Conservation (phyloP, 495 filamentous ascomycete genomes). For the Astrothelium subdiscretum region DNA sequence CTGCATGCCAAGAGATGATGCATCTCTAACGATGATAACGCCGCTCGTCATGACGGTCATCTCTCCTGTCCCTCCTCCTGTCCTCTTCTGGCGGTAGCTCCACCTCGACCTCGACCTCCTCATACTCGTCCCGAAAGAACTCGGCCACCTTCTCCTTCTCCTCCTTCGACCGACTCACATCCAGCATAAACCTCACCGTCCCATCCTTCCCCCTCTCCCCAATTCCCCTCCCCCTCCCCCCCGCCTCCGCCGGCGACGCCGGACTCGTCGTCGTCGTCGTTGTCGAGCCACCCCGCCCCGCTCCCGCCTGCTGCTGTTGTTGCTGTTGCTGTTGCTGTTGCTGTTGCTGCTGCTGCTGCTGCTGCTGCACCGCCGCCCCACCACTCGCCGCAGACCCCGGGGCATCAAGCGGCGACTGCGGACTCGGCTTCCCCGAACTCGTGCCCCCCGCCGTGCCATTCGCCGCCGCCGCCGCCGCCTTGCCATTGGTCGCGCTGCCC, state of each 20-base stretch:
- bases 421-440: slow-evolving; percentile 3
- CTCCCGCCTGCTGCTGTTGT: slow-evolving; percentile 5
- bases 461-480: slow-evolving; percentile 12
- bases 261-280: neutral
- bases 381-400: neutral
- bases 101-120: slow-evolving; percentile 61
- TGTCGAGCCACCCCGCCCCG: slow-evolving; percentile 30
- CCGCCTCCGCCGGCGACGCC: neutral
- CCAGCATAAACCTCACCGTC: slow-evolving; percentile 84
- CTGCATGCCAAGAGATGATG: too few relatives aligned
- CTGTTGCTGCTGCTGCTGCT: too few relatives aligned
- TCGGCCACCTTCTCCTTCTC: slow-evolving; percentile 57
- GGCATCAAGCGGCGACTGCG: neutral
- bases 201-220: slow-evolving; percentile 52
- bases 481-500: slow-evolving; percentile 25
- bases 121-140: slow-evolving; percentile 64
- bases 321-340: too few relatives aligned
- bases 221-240: slow-evolving; percentile 15
- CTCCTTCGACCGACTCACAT: slow-evolving; percentile 57
- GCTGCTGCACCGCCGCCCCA: neutral
- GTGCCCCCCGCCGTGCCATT: neutral
- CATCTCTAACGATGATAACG: too few relatives aligned
- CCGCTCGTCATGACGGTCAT: neutral
- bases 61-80: neutral
- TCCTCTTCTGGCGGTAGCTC: slow-evolving; percentile 27